Percentiles rank a stretch among this genome's conserved stretches.
Conservation (phyloP, 1,284 basidiomycete species). For the Pisolithus thermaeus region DNA sequence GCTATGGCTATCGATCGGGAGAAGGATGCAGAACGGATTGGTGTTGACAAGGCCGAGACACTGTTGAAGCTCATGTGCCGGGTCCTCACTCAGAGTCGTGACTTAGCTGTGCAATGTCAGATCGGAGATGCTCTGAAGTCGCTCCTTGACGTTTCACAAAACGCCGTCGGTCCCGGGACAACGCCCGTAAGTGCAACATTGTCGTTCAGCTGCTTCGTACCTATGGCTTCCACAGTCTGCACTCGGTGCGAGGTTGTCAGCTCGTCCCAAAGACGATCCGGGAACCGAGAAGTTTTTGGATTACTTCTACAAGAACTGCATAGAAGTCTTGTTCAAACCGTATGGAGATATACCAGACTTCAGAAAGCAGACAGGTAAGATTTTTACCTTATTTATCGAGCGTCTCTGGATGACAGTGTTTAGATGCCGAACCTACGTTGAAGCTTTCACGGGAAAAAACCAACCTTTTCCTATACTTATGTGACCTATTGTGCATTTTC, state of each 20-base stretch:
- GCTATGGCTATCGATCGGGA: slow-evolving; percentile 61
- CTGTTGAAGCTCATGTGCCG: slow-evolving; percentile 72
- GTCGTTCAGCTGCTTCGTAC: not conserved
- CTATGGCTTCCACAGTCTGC: slow-evolving; percentile 15
- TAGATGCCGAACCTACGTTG: slow-evolving; percentile 42
- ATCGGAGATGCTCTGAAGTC: slow-evolving; percentile 86
- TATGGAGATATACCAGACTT: slow-evolving; percentile 75
- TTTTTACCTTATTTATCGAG: not conserved
- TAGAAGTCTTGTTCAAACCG: slow-evolving; percentile 74
- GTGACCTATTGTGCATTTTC: slow-evolving; percentile 89
- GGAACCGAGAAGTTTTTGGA: slow-evolving; percentile 84
- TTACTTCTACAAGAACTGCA: slow-evolving; percentile 85
- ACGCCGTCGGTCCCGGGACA: slow-evolving; percentile 34
- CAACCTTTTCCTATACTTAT: slow-evolving; percentile 76
- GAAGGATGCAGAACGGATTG: slow-evolving; percentile 45
- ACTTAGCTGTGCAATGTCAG: slow-evolving; percentile 87
- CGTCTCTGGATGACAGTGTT: not conserved
- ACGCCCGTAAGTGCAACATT: slow-evolving; percentile 27
- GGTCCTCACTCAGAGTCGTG: slow-evolving; percentile 72
- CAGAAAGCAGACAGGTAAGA: slow-evolving; percentile 54
- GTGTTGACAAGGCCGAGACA: slow-evolving; percentile 64
- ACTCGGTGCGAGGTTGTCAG: slow-evolving; percentile 39
- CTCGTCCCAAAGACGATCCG: slow-evolving; percentile 75
- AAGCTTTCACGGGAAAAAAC: slow-evolving; percentile 64
- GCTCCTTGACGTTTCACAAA: slow-evolving; percentile 70